Base-by-base conservation (phyloP, 305 asterid species). In the Nicotiana rustica region DNA sequence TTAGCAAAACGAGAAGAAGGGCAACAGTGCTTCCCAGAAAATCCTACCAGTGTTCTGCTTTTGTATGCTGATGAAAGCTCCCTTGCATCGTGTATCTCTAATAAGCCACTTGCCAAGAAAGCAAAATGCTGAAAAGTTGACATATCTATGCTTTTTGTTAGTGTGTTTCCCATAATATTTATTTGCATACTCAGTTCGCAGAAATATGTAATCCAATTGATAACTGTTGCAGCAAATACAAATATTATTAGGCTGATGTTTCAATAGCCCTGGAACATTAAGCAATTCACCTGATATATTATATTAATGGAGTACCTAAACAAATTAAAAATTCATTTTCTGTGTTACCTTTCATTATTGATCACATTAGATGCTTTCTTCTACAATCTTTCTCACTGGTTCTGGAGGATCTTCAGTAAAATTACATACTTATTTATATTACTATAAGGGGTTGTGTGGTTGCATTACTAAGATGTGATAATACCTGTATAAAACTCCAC, bases 71-170 rank as follows among this genome's bases (percentile, higher is more conserved):
- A n/a, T 69, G 77, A 69, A 38, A 47, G 41, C 10, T 6, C 55
- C 7, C 6, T 35, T 35, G 25, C 13, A 36, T 1, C 4, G 52
- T 31, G 7, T 8, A 35, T 17, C 75, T 19, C 14, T 2, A 15
- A 67, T 35, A 35, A 67, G 47, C 47, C 68, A 5, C 47, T 66
- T 66, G 12, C 75, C 52, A 33, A 35, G 49, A 67, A 66, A 67
- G 47, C 73, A 67, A 67, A 55, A 67, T 67, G 15, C 76, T 7
- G 76, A 36, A 19, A 68, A n/a, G 15, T 68, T 68, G 76, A 68
- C 38, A 36, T 4, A 36, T 68, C 31, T 7, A 3, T 35, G 36
- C 29, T 67, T 35, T 67, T 13, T 55, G 17, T 55, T 67, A 25
- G 17, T 67, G 7, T 36, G 55, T 68, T 67, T 21, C 38, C n/a